These are phyloP conservation scores for Chrysanthemum lavandulifolium DNA, from an alignment of 129 eudicot genomes.

Conservation along the genomic window DNA sequence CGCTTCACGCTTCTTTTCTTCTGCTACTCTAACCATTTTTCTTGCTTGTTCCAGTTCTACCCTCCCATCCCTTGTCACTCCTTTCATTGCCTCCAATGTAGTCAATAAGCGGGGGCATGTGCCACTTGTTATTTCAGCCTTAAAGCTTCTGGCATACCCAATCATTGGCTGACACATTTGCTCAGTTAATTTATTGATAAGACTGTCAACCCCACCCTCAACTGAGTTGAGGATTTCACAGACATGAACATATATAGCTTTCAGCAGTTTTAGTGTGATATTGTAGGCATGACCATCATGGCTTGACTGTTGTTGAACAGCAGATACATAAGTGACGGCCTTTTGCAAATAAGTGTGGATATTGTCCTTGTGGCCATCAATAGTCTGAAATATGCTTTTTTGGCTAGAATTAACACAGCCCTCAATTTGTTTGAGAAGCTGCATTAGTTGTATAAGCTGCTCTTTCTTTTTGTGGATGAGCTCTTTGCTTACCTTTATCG, in stretches of 20 bases:
- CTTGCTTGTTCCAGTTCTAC: conserved; percentile 62
- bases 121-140: conserved; percentile 53
- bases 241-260: conserved; percentile 46
- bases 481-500: conserved; percentile 56
- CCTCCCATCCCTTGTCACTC: conserved; percentile 41
- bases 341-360: conserved; percentile 39
- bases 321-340: conserved; percentile 47
- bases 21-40: conserved; percentile 42
- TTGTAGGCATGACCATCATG: conserved; percentile 34
- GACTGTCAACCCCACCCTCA: conserved; percentile 60
- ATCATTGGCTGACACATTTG: conserved; percentile 67
- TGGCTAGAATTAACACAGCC: conserved; percentile 57
- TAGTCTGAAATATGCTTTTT: conserved; percentile 43
- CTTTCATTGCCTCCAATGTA: conserved; percentile 61
- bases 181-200: conserved; percentile 42
- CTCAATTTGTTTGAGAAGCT: conserved; percentile 59
- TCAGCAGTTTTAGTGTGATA: conserved; percentile 48
- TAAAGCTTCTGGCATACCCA: conserved; percentile 48
- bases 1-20: conserved; percentile 50
- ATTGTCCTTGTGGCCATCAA: conserved; percentile 44
- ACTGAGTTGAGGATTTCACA: conserved; percentile 47
- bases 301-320: conserved; percentile 49
- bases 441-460: conserved; percentile 52
- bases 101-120: conserved; percentile 46
- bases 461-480: conserved; percentile 48